phyloP scores from a whole-genome alignment of 352 stramenopile species.

The Elongisporangium prolatum region DNA sequence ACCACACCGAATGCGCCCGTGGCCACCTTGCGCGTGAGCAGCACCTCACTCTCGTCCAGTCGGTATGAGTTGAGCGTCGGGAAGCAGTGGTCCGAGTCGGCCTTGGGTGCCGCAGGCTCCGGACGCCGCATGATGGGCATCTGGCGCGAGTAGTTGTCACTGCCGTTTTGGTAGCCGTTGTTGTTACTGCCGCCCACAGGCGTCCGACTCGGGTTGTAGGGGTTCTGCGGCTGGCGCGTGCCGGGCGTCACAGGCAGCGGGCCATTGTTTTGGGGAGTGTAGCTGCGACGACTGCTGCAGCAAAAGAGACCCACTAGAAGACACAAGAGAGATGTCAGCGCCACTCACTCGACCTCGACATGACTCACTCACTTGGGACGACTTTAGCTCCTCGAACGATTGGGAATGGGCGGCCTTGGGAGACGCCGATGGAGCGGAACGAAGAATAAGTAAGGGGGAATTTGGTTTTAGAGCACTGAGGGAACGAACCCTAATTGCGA shows the following conservation, averaged over 20 bases:
- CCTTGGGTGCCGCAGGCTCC: conserved; percentile 6
- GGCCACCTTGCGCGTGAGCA: conserved; percentile 80
- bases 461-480: background rate
- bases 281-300: background rate
- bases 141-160: background rate
- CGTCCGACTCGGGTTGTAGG: conserved; percentile 1
- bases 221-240: background rate
- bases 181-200: background rate
- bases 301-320: background rate
- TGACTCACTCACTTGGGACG: background rate
- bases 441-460: background rate
- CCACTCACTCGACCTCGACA: no score
- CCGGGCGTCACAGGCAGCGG: background rate
- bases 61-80: conserved; percentile 65
- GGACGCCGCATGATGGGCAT: conserved; percentile 1
- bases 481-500: background rate
- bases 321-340: background rate
- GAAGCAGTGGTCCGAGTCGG: conserved; percentile 58
- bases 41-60: conserved; percentile 77
- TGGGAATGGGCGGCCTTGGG: background rate
- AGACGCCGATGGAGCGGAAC: background rate
- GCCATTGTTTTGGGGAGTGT: background rate
- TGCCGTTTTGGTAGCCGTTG: no score
- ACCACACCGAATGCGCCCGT: conserved; percentile 79
- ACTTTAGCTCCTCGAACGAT: background rate